These are phyloP conservation scores for Aureobasidium lini DNA, from an alignment of 2,329 filamentous ascomycete species.

Conservation along the genomic window DNA sequence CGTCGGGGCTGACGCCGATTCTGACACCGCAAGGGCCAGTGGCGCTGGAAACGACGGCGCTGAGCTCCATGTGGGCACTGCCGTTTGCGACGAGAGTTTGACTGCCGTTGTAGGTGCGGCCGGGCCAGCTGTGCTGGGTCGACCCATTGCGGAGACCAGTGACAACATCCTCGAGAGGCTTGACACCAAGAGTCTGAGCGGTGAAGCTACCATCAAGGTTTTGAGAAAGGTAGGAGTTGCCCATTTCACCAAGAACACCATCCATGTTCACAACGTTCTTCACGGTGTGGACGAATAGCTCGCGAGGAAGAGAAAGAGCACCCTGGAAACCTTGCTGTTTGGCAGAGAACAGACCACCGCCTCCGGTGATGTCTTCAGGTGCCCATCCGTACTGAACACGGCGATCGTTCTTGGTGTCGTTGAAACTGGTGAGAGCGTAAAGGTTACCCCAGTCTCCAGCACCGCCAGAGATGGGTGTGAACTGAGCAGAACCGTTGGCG, in stretches of 20 bases:
- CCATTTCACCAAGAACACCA: conserved; percentile 27
- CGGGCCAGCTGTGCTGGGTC: conserved; percentile 20
- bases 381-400: conserved; percentile 43
- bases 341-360: conserved; percentile 31
- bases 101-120: conserved; percentile 22
- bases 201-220: conserved; percentile 29
- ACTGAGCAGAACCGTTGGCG: conserved; percentile 37
- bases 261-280: conserved; percentile 31
- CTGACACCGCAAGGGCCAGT: conserved; percentile 36
- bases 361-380: conserved; percentile 34
- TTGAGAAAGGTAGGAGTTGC: conserved; percentile 29
- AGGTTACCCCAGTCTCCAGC: conserved; percentile 37
- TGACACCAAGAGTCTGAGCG: conserved; percentile 38
- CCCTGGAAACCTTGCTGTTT: conserved; percentile 40
- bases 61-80: conserved; percentile 35
- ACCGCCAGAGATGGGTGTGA: conserved; percentile 38
- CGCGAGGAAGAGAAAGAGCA: conserved; percentile 35
- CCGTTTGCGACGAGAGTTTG: conserved; percentile 24
- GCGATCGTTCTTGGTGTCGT: conserved; percentile 42
- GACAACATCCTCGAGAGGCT: conserved; percentile 39
- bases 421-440: conserved; percentile 41
- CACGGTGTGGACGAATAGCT: conserved; percentile 41
- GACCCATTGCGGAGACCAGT: conserved; percentile 30
- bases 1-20: conserved; percentile 36
- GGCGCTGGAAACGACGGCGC: conserved; percentile 31